Conservation (phyloP, 805 yeast genomes). For the Sugiyamaella boreocaroliniensis region DNA sequence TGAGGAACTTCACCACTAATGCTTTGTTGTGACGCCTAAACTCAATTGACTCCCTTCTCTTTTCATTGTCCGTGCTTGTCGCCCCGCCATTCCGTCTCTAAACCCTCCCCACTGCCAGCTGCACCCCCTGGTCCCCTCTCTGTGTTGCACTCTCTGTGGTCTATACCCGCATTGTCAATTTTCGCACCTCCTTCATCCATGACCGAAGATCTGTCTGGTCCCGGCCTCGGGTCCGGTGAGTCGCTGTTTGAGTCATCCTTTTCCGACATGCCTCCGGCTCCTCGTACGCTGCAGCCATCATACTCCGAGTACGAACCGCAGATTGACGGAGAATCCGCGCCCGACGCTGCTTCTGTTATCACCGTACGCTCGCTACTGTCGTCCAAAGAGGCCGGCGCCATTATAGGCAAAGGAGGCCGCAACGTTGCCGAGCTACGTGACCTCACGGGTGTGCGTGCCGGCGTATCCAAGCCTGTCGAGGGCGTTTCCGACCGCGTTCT, state of each 20-base stretch:
- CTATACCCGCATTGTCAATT: not conserved
- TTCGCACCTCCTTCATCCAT: not conserved
- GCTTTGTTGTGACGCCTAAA: not conserved
- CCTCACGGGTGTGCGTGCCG: slow-evolving; percentile 73
- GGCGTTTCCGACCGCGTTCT: slow-evolving; percentile 80
- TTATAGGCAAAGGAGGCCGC: slow-evolving; percentile 79
- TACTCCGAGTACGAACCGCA: not conserved
- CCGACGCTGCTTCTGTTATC: slow-evolving; percentile 1
- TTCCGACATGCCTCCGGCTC: slow-evolving; percentile 2
- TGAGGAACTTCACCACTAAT: not conserved
- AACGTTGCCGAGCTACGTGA: slow-evolving; percentile 72
- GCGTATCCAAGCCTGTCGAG: slow-evolving; percentile 70
- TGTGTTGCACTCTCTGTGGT: not conserved
- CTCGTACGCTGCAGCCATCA: not conserved
- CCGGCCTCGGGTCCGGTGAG: slow-evolving; percentile 1
- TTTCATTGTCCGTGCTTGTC: not conserved
- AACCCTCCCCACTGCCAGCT: too few relatives aligned
- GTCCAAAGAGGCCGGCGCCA: slow-evolving; percentile 81
- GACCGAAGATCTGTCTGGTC: not conserved
- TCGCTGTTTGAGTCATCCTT: slow-evolving; percentile 8
- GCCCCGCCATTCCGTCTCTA: not conserved
- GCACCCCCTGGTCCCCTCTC: not conserved
- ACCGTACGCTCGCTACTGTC: slow-evolving; percentile 56
- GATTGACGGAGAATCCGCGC: slow-evolving; percentile 2
- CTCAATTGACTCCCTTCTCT: not conserved